Base-by-base conservation (phyloP, 306 rosid genomes). In the Vicia villosa region DNA sequence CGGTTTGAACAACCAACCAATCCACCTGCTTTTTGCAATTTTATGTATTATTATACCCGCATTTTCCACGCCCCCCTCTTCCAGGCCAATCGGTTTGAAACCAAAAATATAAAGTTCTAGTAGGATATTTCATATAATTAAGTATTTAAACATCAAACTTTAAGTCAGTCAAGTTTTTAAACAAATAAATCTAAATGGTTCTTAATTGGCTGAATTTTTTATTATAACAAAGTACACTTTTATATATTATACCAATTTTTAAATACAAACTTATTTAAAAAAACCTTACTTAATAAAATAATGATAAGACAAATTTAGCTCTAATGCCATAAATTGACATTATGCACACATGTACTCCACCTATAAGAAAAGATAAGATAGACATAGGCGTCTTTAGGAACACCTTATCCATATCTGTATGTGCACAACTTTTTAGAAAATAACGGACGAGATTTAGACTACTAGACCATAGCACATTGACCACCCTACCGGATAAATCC, bases 1-100 rank as follows among this genome's bases (percentile, higher is more conserved):
- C 30, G 36, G 67, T 74, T 28, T 26, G 73, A 73, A 66, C 77
- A 47, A 63, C 65, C 74, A 38, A 69, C 69, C 51, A 21, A 49
- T 21, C 5, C 75, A 60, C 66, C 66, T 15, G 24, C 74, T 55
- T 57, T 65, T 73, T 8, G 51, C 7, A 32, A 52, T 70, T 70
- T 36, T 69, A 6, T 34, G 2, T 32, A 58, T 4, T 58, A 77
- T 28, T 46, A 36, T 6, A 50, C 0, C 63, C 55, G 64, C 73
- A 63, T 74, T 74, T 69, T 69, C 73, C 76, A 63, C 52, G 73
- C 76, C 22, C 41, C 10, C 26, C 17, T 26, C 43, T 32, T 16
- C 12, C 9, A 5, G 45, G 10, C 30, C 24, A 49, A 10, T 55
- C 5, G 19, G 26, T 55, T 56, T 4, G 30, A 1, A 26, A 26